Base-by-base conservation (phyloP, 305 asterid species). In the Fraxinus sp. region DNA sequence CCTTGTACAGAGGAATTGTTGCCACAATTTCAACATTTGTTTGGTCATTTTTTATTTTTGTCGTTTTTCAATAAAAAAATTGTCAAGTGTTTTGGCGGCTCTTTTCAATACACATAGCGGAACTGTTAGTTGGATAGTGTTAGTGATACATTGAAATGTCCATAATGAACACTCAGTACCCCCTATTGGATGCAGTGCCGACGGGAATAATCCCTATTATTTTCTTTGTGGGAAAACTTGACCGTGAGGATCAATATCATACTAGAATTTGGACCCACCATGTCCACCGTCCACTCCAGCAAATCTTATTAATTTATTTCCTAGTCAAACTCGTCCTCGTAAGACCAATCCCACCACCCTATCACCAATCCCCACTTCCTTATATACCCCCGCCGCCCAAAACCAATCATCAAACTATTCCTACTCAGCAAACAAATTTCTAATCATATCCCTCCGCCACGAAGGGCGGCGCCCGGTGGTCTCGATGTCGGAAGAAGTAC, bases 401-500 rank as follows among this genome's bases (percentile, higher is more conserved):
- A 62, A 7, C 13, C 32, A 62, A 20, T 20, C 32, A 62, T 22
- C 71, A 0, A 2, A 62, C 32, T 22, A 62, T 22, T 22, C 71
- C 32, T 3, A 16, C 71, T 62, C 4, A 62, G 28, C 68, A 18
- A 22, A 62, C 26, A 22, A 18, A 62, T 8, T 5, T 62, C 71
- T 20, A 9, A 18, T n/a, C 68, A 7, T 5, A 7, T 62, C 22
- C 30, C 79, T 16, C 18, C 79, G 74, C 1, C 46, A 43, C n/a
- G 41, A 36, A 64, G 87, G 85, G 87, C 89, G 86, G 79, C 81
- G 80, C 32, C 16, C 30, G 33, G 71, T 62, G 71, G 71, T 49
- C 13, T 72, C 33, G 6, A 89, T 89, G 93, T 84, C 91, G 80
- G 87, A 77, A 39, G 24, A 88, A 0, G 85, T 80, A 46, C 79